phyloP scores from a whole-genome alignment of 495 filamentous ascomycete species.

The Aspergillus carlsbadensis region DNA sequence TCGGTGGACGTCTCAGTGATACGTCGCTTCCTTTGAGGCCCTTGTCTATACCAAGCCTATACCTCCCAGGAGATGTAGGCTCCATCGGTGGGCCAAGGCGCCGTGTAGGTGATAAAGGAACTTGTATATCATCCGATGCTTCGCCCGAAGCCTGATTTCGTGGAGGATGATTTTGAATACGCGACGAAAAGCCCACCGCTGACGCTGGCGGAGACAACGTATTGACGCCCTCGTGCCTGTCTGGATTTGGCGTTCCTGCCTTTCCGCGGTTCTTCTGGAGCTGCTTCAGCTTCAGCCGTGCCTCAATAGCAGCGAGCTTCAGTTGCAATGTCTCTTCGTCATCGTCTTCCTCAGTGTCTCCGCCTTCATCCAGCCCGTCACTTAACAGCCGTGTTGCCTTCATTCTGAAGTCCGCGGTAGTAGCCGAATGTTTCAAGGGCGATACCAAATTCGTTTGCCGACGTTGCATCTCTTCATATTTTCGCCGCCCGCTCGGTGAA shows the following conservation, averaged over 20 bases:
- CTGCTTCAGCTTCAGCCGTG: conserved; percentile 84
- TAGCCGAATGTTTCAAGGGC: conserved; percentile 53
- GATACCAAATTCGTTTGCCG: conserved; percentile 64
- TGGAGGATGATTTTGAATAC: conserved; percentile 17
- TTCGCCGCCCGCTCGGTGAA: conserved; percentile 76
- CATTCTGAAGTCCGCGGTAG: conserved; percentile 38
- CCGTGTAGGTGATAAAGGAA: conserved; percentile 76
- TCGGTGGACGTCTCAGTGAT: conserved; percentile 75
- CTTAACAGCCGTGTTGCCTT: conserved; percentile 33
- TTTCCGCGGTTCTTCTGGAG: conserved; percentile 60
- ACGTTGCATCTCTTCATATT: conserved; percentile 61
- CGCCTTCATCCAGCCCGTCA: conserved; percentile 38
- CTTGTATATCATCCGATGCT: conserved; percentile 55
- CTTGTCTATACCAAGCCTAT: conserved; percentile 86
- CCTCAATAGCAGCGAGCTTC: conserved; percentile 81
- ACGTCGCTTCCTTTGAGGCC: conserved; percentile 78
- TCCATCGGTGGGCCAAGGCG: conserved; percentile 45
- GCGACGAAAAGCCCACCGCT: conserved; percentile 24
- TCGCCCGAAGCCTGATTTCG: conserved; percentile 26
- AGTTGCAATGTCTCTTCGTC: conserved; percentile 89
- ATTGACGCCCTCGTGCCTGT: conserved; percentile 26
- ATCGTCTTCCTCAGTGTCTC: conserved; percentile 57
- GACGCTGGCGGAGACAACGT: conserved; percentile 23
- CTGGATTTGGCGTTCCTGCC: conserved; percentile 25
- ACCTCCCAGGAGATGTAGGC: conserved; percentile 74